Base-by-base conservation (phyloP, 1,139 yeast species). In the Suhomyces maxii region DNA sequence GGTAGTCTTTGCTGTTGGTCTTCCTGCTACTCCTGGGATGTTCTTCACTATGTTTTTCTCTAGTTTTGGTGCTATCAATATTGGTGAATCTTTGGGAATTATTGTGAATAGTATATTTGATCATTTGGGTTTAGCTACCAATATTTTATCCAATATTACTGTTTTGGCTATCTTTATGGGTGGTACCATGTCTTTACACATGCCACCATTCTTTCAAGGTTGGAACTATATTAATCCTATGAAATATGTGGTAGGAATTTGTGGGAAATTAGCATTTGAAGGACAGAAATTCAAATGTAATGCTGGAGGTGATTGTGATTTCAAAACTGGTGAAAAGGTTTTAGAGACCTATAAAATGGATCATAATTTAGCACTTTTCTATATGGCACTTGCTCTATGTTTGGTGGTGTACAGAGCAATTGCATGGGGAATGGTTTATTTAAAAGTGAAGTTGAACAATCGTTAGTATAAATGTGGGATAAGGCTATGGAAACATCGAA, bases 31-130 rank as follows among this genome's bases (percentile, higher is more conserved):
- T 1, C 79, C 84, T 0, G 77, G 70, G 0, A 81, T 86, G 78
- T 89, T 77, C 59, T 89, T 89, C 56, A 77, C 84, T 1, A 74
- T 84, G 64, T 77, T 84, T 37, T 79, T 82, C 48, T 69, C 82
- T 26, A 62, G 84, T 0, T 68, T 83, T 42, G 69, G 80, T 11
- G 72, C 83, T 26, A 77, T 85, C 12, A 83, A 85, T 55, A 80
- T 89, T 53, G 96, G 96, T 36, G 96, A 89, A 61, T 84, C 93
- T 1, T 69, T 89, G 38, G 96, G 96, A 0, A 86, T 89, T 7
- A 72, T 86, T 40, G 83, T 89, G 52, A 87, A 87, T 58, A 82
- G 91, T n/a, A 55, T 86, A 0, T 83, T 89, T 57, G 72, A 76
- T 46, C 91, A 89, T 59, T 79, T 88, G 45, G 96, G 96, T 0